phyloP scores from a whole-genome alignment of 164 flowering plant genomes.

The Macadamia integrifolia region DNA sequence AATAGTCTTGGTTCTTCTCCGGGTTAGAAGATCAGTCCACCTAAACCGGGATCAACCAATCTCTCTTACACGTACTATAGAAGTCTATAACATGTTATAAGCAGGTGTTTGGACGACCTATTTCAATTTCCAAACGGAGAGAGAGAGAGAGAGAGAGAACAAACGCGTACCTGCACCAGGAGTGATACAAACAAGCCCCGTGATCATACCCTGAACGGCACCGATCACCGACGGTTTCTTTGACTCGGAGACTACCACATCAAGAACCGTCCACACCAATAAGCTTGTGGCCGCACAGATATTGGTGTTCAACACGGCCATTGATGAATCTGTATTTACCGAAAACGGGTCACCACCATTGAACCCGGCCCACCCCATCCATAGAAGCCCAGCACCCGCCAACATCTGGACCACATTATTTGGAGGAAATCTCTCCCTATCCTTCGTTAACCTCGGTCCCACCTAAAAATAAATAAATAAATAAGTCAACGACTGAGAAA shows the following conservation, averaged over 20 bases:
- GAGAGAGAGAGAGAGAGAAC: not conserved
- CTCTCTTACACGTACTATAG: too few species aligned
- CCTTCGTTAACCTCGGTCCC: conserved; percentile 27
- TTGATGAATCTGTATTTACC: conserved; percentile 29
- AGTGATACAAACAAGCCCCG: conserved; percentile 46
- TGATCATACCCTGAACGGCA: conserved; percentile 41
- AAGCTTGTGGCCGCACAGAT: conserved; percentile 39
- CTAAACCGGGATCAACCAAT: too few species aligned
- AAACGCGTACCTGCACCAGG: conserved; percentile 37
- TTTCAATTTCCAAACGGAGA: too few species aligned
- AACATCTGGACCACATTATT: conserved; percentile 29
- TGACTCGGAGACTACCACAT: conserved; percentile 24
- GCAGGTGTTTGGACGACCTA: too few species aligned
- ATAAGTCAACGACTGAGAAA: too few species aligned
- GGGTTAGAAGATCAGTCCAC: too few species aligned
- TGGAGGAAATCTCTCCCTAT: conserved; percentile 36
- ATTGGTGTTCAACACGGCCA: conserved; percentile 40
- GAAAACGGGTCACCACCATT: conserved; percentile 39
- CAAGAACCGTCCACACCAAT: conserved; percentile 33
- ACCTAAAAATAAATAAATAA: conserved; percentile 16
- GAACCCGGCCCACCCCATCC: conserved; percentile 50
- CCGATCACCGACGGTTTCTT: conserved; percentile 39
- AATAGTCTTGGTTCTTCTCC: too few species aligned
- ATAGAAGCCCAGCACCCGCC: conserved; percentile 35
- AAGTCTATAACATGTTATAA: too few species aligned